Evolutionary conservation across 2,329 filamentous ascomycete species (phyloP).

Genomic region (Colletotrichum noveboracense): DNA sequence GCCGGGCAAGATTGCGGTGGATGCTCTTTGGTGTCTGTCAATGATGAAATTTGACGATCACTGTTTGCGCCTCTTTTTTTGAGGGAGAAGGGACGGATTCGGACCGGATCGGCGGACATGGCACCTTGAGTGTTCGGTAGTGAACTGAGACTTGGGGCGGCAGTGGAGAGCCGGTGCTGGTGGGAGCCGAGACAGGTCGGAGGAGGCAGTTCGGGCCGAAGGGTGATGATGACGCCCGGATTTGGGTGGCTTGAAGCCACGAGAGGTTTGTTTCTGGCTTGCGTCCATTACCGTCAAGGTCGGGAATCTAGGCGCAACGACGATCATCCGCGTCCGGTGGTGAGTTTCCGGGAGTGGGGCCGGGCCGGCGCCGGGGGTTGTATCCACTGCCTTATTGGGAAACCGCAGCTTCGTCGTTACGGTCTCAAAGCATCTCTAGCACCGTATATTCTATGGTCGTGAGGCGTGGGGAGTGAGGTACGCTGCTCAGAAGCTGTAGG

Average conservation of each 20-base stretch:
- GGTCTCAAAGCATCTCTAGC: not conserved
- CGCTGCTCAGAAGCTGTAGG: not conserved
- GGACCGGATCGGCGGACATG: not conserved
- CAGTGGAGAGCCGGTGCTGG: not conserved
- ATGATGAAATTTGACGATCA: not conserved
- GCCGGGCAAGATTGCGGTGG: not conserved
- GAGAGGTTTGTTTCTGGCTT: not conserved
- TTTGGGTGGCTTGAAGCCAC: not conserved
- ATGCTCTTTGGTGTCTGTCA: not conserved
- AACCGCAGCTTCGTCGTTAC: not conserved
- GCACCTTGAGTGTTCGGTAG: not conserved
- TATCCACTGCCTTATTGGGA: not conserved
- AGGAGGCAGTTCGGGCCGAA: not conserved
- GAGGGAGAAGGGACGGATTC: not conserved
- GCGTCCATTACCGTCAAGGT: not conserved
- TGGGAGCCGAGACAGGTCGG: not conserved
- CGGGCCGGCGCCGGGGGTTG: not conserved
- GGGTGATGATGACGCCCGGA: not conserved
- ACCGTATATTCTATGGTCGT: not conserved
- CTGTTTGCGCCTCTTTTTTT: not conserved
- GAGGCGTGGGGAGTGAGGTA: not conserved
- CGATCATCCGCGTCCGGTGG: not conserved
- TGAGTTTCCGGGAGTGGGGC: not conserved
- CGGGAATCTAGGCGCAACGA: accelerated
- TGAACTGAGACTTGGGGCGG: not conserved